Evolutionary conservation across 192 early-diverging fungal species (phyloP).

Genomic region (Coemansia sp.): DNA sequence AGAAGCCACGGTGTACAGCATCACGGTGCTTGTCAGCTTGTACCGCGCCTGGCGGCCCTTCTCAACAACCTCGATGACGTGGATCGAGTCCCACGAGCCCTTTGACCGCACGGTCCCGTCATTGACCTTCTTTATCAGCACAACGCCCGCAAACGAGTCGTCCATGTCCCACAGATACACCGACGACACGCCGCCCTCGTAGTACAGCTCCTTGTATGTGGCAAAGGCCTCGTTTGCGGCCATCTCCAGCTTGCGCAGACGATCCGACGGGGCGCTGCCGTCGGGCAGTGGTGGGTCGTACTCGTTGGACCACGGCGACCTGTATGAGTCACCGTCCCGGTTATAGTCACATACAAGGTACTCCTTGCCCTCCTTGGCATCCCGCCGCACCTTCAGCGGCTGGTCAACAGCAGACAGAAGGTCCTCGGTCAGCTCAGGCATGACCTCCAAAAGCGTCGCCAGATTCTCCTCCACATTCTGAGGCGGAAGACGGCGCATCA

Average conservation of each 20-base stretch:
- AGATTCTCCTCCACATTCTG: conserved; percentile 88
- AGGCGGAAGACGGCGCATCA: conserved; percentile 96
- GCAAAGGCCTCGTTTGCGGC: conserved; percentile 94
- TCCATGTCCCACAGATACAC: conserved; percentile 93
- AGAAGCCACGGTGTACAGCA: conserved; percentile 85
- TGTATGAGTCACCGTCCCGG: conserved; percentile 90
- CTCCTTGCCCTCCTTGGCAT: conserved; percentile 70
- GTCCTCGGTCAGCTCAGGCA: conserved; percentile 88
- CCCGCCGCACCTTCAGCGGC: conserved; percentile 78
- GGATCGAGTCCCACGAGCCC: conserved; percentile 98
- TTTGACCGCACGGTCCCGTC: conserved; percentile 71
- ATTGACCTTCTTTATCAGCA: conserved; percentile 94
- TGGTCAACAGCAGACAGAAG: conserved; percentile 90
- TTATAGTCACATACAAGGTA: conserved; percentile 96
- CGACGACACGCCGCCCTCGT: conserved; percentile 93
- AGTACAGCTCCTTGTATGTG: conserved; percentile 91
- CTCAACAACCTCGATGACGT: conserved; percentile 91
- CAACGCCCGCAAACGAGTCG: conserved; percentile 88
- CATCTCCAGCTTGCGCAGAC: conserved; percentile 85
- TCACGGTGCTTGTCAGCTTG: conserved; percentile 94
- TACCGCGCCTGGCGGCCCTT: conserved; percentile 85
- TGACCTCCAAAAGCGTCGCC: conserved; percentile 74
- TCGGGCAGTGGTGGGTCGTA: conserved; percentile 87
- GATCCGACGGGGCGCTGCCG: conserved; percentile 72
- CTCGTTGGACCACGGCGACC: conserved; percentile 97